phyloP scores from a whole-genome alignment of 2,329 filamentous ascomycete genomes.

The Fusarium agapanthi region DNA sequence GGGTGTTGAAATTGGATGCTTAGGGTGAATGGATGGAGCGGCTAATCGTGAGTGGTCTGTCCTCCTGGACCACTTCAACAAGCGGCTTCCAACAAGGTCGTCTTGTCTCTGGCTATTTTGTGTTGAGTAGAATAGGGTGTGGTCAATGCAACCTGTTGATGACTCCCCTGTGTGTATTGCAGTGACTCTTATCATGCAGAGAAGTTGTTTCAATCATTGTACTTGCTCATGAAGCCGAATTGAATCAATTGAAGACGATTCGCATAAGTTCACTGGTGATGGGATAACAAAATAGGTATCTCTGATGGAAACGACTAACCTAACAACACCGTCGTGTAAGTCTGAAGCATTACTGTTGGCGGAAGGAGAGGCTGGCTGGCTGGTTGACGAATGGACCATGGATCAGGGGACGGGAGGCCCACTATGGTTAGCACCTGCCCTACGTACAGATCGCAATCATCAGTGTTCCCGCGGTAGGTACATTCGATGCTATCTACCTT shows the following conservation, averaged over 20 bases:
- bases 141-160: conserved; percentile 36
- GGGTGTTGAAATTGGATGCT: conserved; percentile 6
- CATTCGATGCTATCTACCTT: neutral
- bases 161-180: neutral
- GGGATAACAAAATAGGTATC: neutral
- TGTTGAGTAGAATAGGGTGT: conserved; percentile 37
- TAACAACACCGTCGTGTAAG: conserved; percentile 11
- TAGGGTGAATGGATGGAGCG: conserved; percentile 29
- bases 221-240: neutral
- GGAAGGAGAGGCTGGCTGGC: conserved; percentile 5
- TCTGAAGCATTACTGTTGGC: conserved; percentile 12
- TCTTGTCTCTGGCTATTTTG: conserved; percentile 12
- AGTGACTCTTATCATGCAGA: neutral
- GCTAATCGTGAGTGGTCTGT: conserved; percentile 16
- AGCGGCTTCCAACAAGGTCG: neutral
- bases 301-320: neutral
- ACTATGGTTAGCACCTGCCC: conserved; percentile 26
- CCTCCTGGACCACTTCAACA: conserved; percentile 2
- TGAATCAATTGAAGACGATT: neutral
- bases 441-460: conserved; percentile 25
- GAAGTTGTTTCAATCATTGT: neutral
- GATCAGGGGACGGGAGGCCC: conserved; percentile 18
- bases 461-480: neutral
- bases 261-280: neutral
- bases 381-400: conserved; percentile 17